Base-by-base conservation (phyloP, 352 stramenopile species). In the Pythium dissotocum region DNA sequence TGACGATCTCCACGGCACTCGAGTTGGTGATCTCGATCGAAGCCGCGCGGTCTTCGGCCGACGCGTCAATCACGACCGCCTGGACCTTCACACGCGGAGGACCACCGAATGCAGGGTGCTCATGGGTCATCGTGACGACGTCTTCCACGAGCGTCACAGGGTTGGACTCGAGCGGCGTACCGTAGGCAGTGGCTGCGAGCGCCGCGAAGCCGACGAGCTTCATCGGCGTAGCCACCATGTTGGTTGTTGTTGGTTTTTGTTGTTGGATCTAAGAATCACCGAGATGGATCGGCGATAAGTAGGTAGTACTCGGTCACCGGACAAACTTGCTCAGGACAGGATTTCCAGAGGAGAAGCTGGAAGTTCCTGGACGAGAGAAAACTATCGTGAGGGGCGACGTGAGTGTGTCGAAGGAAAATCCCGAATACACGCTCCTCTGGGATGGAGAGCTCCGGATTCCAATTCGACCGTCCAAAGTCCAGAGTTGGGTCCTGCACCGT, bases 201-300 rank as follows among this genome's bases (percentile, higher is more conserved):
- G 60, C 60, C 38, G 60, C 60, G 21, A 54, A 56, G 58, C 58
- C 30, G 24, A 64, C 21, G 60, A 66, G 60, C 49, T 59, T 58
- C 28, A 12, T 51, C 5, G 60, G 60, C 32, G 60, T 66, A 16
- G 60, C 60, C 35, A 66, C 60, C 60, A 66, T 66, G 49, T 36
- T 65, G 12, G n/a, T 46, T 44, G 30, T 32, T 60, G 24, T 60
- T 6, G 28, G 12, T 44, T 13, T 30, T 12, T 16, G 10, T 38
- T 38, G 33, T 38, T 38, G 33, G 33, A 38, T 38, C 33, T 38
- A 38, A 38, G 33, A 38, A 38, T 38, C 33, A 38, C 33, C 33
- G 33, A 35, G 14, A 58, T 30, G 32, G 51, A 8, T 21, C 32
- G 9, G 26, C 9, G 21, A 32, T 44, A 24, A 26, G 13, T 10